Base-by-base conservation (phyloP, 306 rosid species). In the Psophocarpus tetragonolobus region DNA sequence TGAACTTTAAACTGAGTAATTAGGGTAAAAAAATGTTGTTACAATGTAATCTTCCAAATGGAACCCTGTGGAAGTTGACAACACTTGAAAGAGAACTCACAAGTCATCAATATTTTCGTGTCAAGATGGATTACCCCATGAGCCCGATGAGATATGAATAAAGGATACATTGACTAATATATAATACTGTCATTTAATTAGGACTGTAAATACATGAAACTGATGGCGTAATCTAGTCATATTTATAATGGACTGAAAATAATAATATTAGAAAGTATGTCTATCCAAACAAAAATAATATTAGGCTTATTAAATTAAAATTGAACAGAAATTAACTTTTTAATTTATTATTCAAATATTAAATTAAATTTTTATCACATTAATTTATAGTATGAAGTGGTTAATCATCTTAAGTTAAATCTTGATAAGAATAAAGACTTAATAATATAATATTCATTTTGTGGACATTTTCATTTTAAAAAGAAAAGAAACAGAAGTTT, bases 51-150 rank as follows among this genome's bases (percentile, higher is more conserved):
- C n/a, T n/a, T n/a, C n/a, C n/a, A n/a, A n/a, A n/a, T n/a, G n/a
- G n/a, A n/a, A n/a, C n/a, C n/a, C n/a, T 35, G 17, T 32, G 23
- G 60, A 50, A 41, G 10, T 71, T 21, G 81, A 85, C 83, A 68
- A 77, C 68, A 23, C 4, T 9, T 8, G 2, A 38, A 68, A 50
- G 50, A 83, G 68, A 68, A 50, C 81, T 77, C 81, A 68, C 84
- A 78, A 69, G 86, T 81, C 79, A 73, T 32, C 9, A n/a, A n/a
- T n/a, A 54, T 73, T 74, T 75, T 73, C 73, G 73, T 53, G 64
- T 42, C 81, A 39, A 62, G 18, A n/a, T 63, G 77, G 83, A 66
- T 42, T 51, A 17, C 78, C 21, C 3, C 45, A 73, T 47, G 6
- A 76, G 68, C 64, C 47, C 42, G 68, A 79, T 80, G 20, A 71